Conservation (phyloP, 2,329 filamentous ascomycete genomes). For the Elsinoe arachidis region DNA sequence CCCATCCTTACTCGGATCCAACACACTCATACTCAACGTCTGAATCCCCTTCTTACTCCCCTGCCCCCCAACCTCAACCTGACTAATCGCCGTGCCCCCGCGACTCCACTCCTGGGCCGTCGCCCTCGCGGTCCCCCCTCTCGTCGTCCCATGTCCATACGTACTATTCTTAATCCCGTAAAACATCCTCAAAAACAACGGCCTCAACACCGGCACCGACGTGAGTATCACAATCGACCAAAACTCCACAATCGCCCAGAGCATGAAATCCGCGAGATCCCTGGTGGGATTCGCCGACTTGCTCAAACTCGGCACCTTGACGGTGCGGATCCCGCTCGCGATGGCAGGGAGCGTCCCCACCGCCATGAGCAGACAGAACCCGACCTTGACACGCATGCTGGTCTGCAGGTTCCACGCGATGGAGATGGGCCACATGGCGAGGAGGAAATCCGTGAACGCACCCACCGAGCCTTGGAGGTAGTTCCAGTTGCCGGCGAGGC, state of each 20-base stretch:
- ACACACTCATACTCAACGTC: conserved; percentile 5
- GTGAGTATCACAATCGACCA: conserved; percentile 12
- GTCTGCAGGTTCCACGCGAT: conserved; percentile 12
- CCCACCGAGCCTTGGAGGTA: conserved; percentile 7
- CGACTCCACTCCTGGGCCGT: background rate
- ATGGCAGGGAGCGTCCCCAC: conserved; percentile 8
- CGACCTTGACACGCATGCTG: conserved; percentile 1
- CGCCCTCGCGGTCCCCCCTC: background rate
- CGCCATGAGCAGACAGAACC: conserved; percentile 11
- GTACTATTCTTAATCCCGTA: conserved; percentile 7
- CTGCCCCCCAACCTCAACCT: background rate
- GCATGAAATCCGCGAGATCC: conserved; percentile 11
- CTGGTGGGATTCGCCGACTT: background rate
- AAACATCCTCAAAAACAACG: conserved; percentile 9
- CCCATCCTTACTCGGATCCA: conserved; percentile 7
- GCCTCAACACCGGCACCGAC: conserved; percentile 8
- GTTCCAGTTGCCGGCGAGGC: conserved; percentile 7
- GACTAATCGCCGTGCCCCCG: background rate
- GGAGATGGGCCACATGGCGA: conserved; percentile 10
- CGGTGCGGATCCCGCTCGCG: background rate
- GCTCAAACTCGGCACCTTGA: conserved; percentile 2
- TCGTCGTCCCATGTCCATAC: background rate
- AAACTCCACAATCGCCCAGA: conserved; percentile 10
- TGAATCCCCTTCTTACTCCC: conserved; percentile 5
- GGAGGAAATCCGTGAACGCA: conserved; percentile 7